Evolutionary conservation across 1,284 basidiomycete species (phyloP).

Genomic region (Pseudozyma thailandica): DNA sequence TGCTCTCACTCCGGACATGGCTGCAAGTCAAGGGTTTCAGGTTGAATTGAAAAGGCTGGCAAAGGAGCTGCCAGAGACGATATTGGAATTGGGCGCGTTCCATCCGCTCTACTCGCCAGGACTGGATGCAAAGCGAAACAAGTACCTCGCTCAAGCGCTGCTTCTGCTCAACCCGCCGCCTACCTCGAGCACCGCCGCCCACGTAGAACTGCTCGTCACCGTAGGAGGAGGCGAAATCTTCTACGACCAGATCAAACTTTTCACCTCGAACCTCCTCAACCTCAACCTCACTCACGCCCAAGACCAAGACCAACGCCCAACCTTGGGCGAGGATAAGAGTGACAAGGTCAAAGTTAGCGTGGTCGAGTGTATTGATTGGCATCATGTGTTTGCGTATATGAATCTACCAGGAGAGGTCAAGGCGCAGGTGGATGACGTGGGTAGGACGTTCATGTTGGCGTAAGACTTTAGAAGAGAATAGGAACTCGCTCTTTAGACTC

Average conservation of each 20-base stretch:
- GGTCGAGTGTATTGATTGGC: slow-evolving; percentile 33
- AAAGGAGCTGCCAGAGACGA: slow-evolving; percentile 15
- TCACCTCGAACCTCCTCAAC: slow-evolving; percentile 14
- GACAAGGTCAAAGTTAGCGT: slow-evolving; percentile 19
- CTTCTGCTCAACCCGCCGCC: slow-evolving; percentile 10
- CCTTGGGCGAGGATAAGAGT: too few species aligned
- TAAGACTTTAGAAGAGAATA: too few species aligned
- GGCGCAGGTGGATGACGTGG: slow-evolving; percentile 32
- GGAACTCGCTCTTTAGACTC: too few species aligned
- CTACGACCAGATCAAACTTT: slow-evolving; percentile 21
- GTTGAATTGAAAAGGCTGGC: slow-evolving; percentile 9
- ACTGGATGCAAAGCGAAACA: slow-evolving; percentile 9
- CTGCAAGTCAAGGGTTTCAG: background rate
- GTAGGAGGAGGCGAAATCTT: slow-evolving; percentile 29
- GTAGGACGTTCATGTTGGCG: slow-evolving; percentile 28
- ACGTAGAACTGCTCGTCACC: slow-evolving; percentile 23
- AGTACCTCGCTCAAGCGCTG: slow-evolving; percentile 25
- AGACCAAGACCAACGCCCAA: too few species aligned
- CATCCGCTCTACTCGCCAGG: slow-evolving; percentile 32
- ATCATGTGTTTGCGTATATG: slow-evolving; percentile 38
- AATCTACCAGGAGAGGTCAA: slow-evolving; percentile 32
- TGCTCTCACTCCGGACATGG: background rate
- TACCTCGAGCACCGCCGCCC: background rate
- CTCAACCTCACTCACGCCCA: too few species aligned
- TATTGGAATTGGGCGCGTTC: slow-evolving; percentile 26